Evolutionary conservation across 2,329 filamentous ascomycete genomes (phyloP), one percentile per base, ranked within the genome.

Genomic region (Colletotrichum eleusines): DNA sequence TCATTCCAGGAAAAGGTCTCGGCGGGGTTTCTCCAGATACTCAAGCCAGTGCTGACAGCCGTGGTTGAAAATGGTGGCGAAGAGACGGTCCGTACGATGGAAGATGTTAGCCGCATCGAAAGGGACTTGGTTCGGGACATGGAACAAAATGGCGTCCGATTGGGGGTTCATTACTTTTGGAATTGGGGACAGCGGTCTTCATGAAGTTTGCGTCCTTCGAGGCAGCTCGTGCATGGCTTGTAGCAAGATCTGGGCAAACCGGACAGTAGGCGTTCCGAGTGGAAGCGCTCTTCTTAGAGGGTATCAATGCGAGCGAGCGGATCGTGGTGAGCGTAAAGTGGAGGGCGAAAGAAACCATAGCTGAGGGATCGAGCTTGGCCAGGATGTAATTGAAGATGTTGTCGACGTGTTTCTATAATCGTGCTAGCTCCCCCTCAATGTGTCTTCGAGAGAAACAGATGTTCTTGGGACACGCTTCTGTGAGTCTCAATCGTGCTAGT

Each of bases 21-120:
- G 5, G 12, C 2, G 28, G 60, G 33, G 4, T 28, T 50, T 16
- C 46, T 50, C 3, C 48, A 38, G 5, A 54, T 65, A 1, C 26
- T 61, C 2, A 64, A 44, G 44, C 69, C 69, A 11, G 59, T 38
- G 16, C 28, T 70, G 40, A 12, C 44, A 12, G 54, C 66, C 5
- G 50, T 61, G 20, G 59, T 72, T 2, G 65, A 63, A 14, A 60
- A 65, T 5, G 69, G 69, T 11, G 59, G 66, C 4, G 54, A 54
- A 5, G 60, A 65, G 50, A 70, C 65, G 59, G 63, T 70, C 18
- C 33, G 46, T 42, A 60, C 66, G 16, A 58, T 57, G 66, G 65
- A 55, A 18, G 60, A 72, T 23, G 48, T 65, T n/a, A 26, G 23
- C 8, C 66, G 66, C 1, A 60, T 65, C 6, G 66, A 72, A 40